A percentile compares a stretch with the other conserved stretches of the same genome.
Evolutionary conservation across 2,329 filamentous ascomycete genomes (phyloP).

Genomic region (Lasiodiplodia sp.): DNA sequence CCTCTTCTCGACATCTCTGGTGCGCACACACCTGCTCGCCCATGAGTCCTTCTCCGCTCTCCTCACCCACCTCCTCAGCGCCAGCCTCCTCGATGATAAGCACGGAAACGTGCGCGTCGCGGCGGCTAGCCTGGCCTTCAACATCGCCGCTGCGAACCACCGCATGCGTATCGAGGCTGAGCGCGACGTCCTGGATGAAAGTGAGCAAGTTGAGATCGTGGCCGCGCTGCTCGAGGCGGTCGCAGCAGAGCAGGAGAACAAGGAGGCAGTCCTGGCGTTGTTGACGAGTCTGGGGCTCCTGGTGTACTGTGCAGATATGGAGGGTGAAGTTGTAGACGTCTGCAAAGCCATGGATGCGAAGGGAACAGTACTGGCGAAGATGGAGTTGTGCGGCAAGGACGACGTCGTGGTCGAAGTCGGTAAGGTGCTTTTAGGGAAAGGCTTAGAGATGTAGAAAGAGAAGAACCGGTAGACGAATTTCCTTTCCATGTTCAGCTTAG

Average conservation of each 20-base stretch:
- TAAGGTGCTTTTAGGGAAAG: constrained; percentile 27
- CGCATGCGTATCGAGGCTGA: constrained; percentile 61
- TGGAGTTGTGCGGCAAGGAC: constrained; percentile 22
- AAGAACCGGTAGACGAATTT: background rate
- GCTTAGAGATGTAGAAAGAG: constrained; percentile 17
- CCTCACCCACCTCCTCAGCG: constrained; percentile 74
- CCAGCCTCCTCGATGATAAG: constrained; percentile 78
- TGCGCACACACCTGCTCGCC: constrained; percentile 67
- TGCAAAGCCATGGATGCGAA: constrained; percentile 76
- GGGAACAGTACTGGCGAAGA: constrained; percentile 18
- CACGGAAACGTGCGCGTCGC: constrained; percentile 80
- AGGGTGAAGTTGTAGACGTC: constrained; percentile 82
- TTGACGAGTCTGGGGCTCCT: constrained; percentile 79
- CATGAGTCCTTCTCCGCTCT: constrained; percentile 54
- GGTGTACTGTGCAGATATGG: constrained; percentile 71
- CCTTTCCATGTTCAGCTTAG: background rate
- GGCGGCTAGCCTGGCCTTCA: constrained; percentile 83
- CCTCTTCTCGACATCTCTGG: constrained; percentile 78
- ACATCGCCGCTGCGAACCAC: constrained; percentile 76
- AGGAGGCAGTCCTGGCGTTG: constrained; percentile 78
- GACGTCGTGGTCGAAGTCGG: constrained; percentile 26
- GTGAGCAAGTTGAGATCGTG: constrained; percentile 79
- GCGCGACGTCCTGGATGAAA: constrained; percentile 66
- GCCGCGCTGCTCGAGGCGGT: constrained; percentile 83
- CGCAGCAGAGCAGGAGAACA: constrained; percentile 55